phyloP scores from a whole-genome alignment of 2,329 filamentous ascomycete genomes.

The Neonectria coccinea region DNA sequence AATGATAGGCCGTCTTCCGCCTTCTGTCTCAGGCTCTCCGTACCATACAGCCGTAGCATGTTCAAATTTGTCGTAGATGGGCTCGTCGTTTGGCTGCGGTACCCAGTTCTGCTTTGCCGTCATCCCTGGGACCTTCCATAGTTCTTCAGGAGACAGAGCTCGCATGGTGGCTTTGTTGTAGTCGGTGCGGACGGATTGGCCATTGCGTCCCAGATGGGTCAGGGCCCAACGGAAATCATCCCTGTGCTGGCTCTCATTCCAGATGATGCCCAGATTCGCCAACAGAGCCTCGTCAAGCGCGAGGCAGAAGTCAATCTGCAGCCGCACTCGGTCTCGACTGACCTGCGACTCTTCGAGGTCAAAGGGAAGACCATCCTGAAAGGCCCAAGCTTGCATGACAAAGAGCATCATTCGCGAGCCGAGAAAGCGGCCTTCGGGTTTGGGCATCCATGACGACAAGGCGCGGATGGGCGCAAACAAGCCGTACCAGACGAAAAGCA shows the following conservation, averaged over 20 bases:
- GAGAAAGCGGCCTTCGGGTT: background rate
- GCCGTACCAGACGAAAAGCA: background rate
- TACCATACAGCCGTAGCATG: background rate
- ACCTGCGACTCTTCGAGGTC: background rate
- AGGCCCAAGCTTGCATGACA: background rate
- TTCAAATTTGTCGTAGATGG: background rate
- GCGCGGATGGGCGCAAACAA: background rate
- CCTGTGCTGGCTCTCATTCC: background rate
- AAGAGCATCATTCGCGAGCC: background rate
- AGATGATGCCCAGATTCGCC: background rate
- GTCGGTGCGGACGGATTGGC: background rate
- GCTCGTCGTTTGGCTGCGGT: background rate
- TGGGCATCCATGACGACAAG: conserved; percentile 1
- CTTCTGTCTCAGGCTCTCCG: background rate
- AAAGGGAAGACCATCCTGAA: background rate
- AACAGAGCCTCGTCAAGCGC: background rate
- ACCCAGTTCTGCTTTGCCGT: background rate
- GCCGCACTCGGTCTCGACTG: background rate
- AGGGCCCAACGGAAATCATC: background rate
- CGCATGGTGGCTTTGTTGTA: conserved; percentile 4
- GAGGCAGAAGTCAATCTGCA: conserved; percentile 2
- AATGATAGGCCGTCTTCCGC: background rate
- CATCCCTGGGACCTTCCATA: background rate
- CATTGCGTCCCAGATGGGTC: background rate
- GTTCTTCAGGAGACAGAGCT: background rate